These are phyloP conservation scores for Geoglossum glabrum DNA, from an alignment of 495 filamentous ascomycete genomes.

Conservation along the genomic window DNA sequence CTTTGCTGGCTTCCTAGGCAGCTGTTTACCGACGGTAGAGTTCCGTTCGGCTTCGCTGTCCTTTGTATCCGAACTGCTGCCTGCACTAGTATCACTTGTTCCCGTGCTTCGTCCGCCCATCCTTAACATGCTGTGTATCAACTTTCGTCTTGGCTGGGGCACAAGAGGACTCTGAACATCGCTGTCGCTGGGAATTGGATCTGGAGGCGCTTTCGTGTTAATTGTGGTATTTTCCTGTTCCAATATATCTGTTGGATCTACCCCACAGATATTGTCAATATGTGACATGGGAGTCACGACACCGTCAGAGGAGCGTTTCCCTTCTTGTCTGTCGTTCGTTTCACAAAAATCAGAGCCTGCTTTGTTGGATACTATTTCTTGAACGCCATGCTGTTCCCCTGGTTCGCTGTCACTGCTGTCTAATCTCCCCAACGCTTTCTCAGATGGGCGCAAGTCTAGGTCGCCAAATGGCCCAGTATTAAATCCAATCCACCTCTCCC, in stretches of 20 bases:
- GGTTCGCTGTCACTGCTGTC: neutral
- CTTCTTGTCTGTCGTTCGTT: neutral
- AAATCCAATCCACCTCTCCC: neutral
- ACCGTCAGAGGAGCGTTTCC: neutral
- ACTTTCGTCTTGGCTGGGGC: neutral
- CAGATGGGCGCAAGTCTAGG: neutral
- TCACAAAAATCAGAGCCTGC: neutral
- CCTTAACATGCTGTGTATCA: neutral
- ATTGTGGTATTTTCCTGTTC: neutral
- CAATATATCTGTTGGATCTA: neutral
- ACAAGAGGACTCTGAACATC: neutral
- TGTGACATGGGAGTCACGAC: neutral
- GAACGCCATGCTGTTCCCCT: neutral
- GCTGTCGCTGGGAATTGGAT: neutral
- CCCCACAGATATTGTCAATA: neutral
- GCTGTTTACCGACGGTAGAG: neutral
- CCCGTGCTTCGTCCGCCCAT: neutral
- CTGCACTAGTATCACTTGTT: neutral
- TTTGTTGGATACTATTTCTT: neutral
- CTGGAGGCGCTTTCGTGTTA: neutral
- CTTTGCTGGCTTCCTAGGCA: neutral
- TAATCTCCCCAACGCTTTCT: neutral
- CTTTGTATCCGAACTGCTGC: neutral
- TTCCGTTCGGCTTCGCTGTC: neutral
- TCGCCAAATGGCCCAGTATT: neutral